Base-by-base conservation (phyloP, 2,329 filamentous ascomycete genomes). In the Pseudogymnoascus sp. region DNA sequence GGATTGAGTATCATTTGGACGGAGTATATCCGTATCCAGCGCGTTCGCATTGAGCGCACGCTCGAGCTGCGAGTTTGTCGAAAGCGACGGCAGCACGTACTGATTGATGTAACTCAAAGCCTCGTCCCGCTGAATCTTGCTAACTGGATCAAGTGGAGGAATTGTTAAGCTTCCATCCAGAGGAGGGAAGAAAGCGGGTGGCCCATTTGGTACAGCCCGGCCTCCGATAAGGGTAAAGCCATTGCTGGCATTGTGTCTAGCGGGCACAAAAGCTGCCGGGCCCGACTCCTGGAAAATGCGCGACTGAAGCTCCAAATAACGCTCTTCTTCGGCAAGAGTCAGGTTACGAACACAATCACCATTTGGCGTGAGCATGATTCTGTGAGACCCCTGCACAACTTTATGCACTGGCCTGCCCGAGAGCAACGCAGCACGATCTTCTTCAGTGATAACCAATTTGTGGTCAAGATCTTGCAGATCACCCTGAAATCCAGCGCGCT, bases 311-410 rank as follows among this genome's bases (percentile, higher is more conserved):
- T 84, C 79, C 9, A 93, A 76, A 66, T 88, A 92, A 4, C 81
- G 81, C 35, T 86, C 78, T 69, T 92, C 89, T 64, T 92, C 85
- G 41, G 87, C 83, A 3, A 80, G 75, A 1, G 80, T 85, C 60
- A 94, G 74, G 62, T 88, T 87, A 65, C 87, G 85, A n/a, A 93
- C 78, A 70, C 88, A 89, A 64, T 90, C 86, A 9, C 89, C 89
- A 64, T 88, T 85, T 0, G 89, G 87, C 0, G 89, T 92, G 60
- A 92, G 83, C 66, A 92, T 80, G 65, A 89, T 84, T 26, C 87
- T 81, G 71, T 82, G 64, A 72, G 63, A 80, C 61, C 84, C 85
- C 64, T 88, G 85, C 1, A 84, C 77, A 39, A 85, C 74, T 71
- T 87, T 87, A 63, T 80, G 81, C 7, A 88, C 82, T 9, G 83